These are phyloP conservation scores for Murraya koenigii DNA, from an alignment of 345 rosid genomes.

Conservation along the genomic window DNA sequence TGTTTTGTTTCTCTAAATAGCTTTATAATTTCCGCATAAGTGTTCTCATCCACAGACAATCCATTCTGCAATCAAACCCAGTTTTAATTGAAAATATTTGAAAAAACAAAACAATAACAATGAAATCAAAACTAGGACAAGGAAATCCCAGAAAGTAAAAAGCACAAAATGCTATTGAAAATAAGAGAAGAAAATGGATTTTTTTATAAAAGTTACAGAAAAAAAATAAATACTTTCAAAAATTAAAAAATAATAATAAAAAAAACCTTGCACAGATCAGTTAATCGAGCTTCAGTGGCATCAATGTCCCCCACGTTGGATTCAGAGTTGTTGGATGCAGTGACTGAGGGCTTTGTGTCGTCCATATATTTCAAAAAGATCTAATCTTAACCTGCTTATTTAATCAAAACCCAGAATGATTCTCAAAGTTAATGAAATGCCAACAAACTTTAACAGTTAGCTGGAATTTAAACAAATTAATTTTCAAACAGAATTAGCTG, in stretches of 20 bases:
- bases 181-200: background rate
- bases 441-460: background rate
- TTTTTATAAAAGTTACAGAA: background rate
- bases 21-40: conserved; percentile 40
- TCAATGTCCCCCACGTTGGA: conserved; percentile 23
- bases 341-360: conserved; percentile 21
- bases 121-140: background rate
- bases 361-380: conserved; percentile 20
- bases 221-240: background rate
- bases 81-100: background rate
- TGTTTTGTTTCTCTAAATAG: conserved; percentile 73
- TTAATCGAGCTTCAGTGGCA: conserved; percentile 37
- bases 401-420: background rate
- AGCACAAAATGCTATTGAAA: background rate
- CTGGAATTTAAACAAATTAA: background rate
- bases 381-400: background rate
- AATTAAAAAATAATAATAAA: too few species aligned
- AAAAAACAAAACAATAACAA: background rate
- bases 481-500: background rate
- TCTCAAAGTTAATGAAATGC: background rate
- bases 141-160: background rate
- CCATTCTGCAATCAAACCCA: conserved; percentile 48
- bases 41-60: conserved; percentile 53
- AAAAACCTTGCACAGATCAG: conserved; percentile 48
- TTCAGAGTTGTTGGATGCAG: conserved; percentile 16